Base-by-base conservation (phyloP, 495 filamentous ascomycete genomes). In the Gamarada debralockiae region DNA sequence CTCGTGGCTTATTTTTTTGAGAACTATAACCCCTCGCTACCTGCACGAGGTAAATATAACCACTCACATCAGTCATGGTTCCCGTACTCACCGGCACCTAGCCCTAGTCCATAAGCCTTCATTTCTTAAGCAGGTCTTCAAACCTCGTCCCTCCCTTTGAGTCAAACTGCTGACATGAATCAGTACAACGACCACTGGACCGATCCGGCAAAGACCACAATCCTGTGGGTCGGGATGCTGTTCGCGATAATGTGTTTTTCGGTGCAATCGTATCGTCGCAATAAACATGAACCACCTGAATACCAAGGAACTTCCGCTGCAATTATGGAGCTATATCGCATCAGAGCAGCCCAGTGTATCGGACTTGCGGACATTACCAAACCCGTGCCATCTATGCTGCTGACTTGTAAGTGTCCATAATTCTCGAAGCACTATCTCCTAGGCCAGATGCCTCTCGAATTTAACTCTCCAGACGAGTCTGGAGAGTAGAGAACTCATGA, bases 1-100 rank as follows among this genome's bases (percentile, higher is more conserved):
- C 52, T 80, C 27, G 67, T 76, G 48, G 64, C 68, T 53, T 67
- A 71, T 34, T 80, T 77, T 55, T 77, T 80, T 54, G 65, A 68
- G 45, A 72, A 73, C 14, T 70, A 69, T 47, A 73, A 70, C 50
- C 71, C 74, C 65, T 33, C 70, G 63, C 18, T 72, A 67, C 38
- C 59, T 58, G 36, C 62, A 57, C 39, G 53, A 51, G 56, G 59
- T 59, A 43, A 55, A 52, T 59, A 24, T 44, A 45, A 25, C 21
- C 8, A 31, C 25, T 15, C 15, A 33, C 17, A 13, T 23, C 29
- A 34, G n/a, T 21, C 37, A 13, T 27, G 18, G 1, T 15, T 47
- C 14, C 12, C 21, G 23, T 15, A 31, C 20, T 47, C 12, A 37
- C 24, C 14, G 4, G 2, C 2, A 22, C 23, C 5, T 24, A 59